Conservation (phyloP, 169 alveolate genomes). For the Plasmodium sp. region DNA sequence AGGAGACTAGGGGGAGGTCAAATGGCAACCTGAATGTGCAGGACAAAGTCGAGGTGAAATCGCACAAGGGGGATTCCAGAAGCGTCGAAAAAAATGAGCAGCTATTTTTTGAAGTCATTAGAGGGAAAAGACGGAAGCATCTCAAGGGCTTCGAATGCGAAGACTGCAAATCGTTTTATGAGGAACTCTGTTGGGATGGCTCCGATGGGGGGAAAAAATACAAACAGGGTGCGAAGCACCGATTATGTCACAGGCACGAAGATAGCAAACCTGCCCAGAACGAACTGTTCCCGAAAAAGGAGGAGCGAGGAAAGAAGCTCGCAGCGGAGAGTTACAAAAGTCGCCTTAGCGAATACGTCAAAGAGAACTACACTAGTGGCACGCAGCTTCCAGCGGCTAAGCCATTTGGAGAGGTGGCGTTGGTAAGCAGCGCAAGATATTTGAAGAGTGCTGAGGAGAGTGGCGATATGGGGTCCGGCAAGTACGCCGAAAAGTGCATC, state of each 20-base stretch:
- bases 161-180: slow-evolving; percentile 62
- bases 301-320: background rate
- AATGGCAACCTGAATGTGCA: background rate
- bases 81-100: background rate
- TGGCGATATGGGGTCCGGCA: background rate
- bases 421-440: background rate
- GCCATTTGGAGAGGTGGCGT: background rate
- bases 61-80: background rate
- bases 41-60: background rate
- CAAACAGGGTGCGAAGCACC: background rate
- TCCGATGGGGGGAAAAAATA: background rate
- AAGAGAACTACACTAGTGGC: background rate
- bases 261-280: background rate
- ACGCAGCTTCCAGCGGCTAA: background rate
- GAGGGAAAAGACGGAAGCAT: slow-evolving; percentile 50
- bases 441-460: background rate
- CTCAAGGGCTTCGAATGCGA: slow-evolving; percentile 59
- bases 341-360: background rate
- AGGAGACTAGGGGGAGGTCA: background rate
- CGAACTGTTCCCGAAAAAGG: background rate
- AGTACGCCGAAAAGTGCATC: background rate
- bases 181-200: slow-evolving; percentile 45
- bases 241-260: background rate
- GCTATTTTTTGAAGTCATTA: slow-evolving; percentile 58
- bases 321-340: background rate